A percentile compares a stretch with the other conserved stretches of the same genome.
Conservation (phyloP, 1,139 yeast species). For the Suhomyces taliae region DNA sequence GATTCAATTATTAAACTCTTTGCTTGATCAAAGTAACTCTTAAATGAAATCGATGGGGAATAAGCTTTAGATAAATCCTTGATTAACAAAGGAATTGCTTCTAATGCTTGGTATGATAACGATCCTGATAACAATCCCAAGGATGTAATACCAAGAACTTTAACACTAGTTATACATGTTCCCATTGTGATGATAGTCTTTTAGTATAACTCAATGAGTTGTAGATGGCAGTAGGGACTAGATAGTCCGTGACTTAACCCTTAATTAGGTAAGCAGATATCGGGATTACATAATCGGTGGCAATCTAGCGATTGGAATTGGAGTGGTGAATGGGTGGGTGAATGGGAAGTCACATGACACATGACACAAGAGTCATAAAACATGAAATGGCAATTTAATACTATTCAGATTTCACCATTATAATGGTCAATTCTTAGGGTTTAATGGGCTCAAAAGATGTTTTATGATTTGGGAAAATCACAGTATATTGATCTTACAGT, state of each 20-base stretch:
- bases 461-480: no score
- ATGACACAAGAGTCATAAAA: no score
- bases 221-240: no score
- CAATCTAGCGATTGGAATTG: no score
- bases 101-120: conserved; percentile 37
- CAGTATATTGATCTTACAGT: no score
- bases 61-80: conserved; percentile 22
- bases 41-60: conserved; percentile 7
- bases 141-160: conserved; percentile 52
- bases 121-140: conserved; percentile 50
- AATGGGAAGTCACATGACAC: no score
- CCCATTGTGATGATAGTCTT: conserved; percentile 26
- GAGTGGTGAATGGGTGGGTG: no score
- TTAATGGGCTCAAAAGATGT: no score
- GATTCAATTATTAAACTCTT: conserved; percentile 14
- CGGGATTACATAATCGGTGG: neutral
- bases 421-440: no score
- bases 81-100: conserved; percentile 37
- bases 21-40: conserved; percentile 7
- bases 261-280: conserved; percentile 3
- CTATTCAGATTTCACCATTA: no score
- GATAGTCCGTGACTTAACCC: conserved; percentile 5
- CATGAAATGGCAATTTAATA: no score
- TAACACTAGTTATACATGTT: conserved; percentile 51
- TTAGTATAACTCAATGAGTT: no score